These are phyloP conservation scores for Arabidopsis arenosa DNA, from an alignment of 345 rosid species.

Conservation along the genomic window DNA sequence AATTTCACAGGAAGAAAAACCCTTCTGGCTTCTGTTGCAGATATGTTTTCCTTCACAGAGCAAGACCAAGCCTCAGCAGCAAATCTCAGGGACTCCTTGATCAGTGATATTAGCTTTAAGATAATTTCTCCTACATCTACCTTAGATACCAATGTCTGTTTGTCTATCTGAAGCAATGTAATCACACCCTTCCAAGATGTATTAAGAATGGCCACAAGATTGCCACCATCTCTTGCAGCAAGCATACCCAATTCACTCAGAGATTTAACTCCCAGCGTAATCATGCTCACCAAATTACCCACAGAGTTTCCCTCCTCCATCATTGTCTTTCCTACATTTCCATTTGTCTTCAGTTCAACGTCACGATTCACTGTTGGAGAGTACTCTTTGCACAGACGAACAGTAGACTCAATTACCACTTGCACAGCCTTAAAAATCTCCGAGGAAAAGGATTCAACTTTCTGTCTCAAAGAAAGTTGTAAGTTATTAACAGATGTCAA, in stretches of 20 bases:
- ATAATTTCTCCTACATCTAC: constrained; percentile 72
- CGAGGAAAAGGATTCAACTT: constrained; percentile 56
- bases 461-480: constrained; percentile 51
- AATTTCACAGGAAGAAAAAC: constrained; percentile 86
- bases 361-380: constrained; percentile 50
- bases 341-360: constrained; percentile 40
- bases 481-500: constrained; percentile 20
- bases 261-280: constrained; percentile 55
- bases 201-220: constrained; percentile 84
- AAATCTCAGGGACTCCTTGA: constrained; percentile 63
- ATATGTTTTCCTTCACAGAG: constrained; percentile 59
- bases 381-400: constrained; percentile 68
- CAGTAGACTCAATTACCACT: constrained; percentile 56
- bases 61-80: constrained; percentile 79
- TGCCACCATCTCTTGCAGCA: constrained; percentile 86
- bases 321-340: constrained; percentile 27
- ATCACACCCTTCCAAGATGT: constrained; percentile 94
- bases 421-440: constrained; percentile 71
- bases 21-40: constrained; percentile 80
- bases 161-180: constrained; percentile 75
- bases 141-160: constrained; percentile 50
- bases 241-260: constrained; percentile 72
- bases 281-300: constrained; percentile 55
- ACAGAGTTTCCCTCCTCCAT: constrained; percentile 43
- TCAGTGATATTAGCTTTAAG: constrained; percentile 62